A percentile compares a stretch with the other conserved stretches of the same genome.
phyloP scores from a whole-genome alignment of 257 asterid species.

The Penstemon newberryi region DNA sequence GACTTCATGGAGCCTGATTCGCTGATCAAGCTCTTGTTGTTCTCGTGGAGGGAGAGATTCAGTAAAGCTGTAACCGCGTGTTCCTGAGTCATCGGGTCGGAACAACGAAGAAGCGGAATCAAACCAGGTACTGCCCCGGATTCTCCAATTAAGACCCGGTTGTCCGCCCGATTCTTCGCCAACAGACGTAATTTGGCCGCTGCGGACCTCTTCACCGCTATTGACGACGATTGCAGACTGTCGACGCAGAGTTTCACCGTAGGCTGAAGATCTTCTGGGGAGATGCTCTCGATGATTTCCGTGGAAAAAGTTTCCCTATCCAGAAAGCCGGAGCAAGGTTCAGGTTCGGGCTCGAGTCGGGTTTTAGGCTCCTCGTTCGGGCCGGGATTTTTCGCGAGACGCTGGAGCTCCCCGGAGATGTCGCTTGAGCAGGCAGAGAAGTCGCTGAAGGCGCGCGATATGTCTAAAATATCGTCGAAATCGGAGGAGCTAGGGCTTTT shows the following conservation, averaged over 20 bases:
- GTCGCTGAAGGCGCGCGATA: slow-evolving; percentile 72
- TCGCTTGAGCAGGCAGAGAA: slow-evolving; percentile 89
- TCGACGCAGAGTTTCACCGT: slow-evolving; percentile 83
- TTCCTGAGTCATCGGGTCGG: slow-evolving; percentile 82
- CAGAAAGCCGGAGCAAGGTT: slow-evolving; percentile 73
- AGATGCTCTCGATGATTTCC: slow-evolving; percentile 77
- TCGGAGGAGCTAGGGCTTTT: slow-evolving; percentile 38
- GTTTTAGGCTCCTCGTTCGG: slow-evolving; percentile 10
- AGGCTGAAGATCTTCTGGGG: slow-evolving; percentile 91
- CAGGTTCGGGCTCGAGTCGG: slow-evolving; percentile 47
- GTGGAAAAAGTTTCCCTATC: slow-evolving; percentile 78
- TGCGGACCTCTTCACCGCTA: slow-evolving; percentile 74
- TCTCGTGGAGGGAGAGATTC: slow-evolving; percentile 80
- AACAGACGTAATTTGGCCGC: slow-evolving; percentile 77
- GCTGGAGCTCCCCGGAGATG: slow-evolving; percentile 87
- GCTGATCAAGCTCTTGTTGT: slow-evolving; percentile 57
- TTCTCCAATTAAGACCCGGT: slow-evolving; percentile 84
- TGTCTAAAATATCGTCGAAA: slow-evolving; percentile 48
- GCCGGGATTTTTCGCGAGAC: slow-evolving; percentile 59
- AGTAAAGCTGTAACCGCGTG: slow-evolving; percentile 87
- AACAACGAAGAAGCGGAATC: slow-evolving; percentile 71
- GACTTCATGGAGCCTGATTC: slow-evolving; percentile 70
- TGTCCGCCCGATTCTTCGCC: slow-evolving; percentile 84
- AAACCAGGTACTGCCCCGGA: slow-evolving; percentile 83
- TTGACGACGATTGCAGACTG: slow-evolving; percentile 59